Base-by-base conservation (phyloP, 2,329 filamentous ascomycete species). In the Tolypocladium capitatum region DNA sequence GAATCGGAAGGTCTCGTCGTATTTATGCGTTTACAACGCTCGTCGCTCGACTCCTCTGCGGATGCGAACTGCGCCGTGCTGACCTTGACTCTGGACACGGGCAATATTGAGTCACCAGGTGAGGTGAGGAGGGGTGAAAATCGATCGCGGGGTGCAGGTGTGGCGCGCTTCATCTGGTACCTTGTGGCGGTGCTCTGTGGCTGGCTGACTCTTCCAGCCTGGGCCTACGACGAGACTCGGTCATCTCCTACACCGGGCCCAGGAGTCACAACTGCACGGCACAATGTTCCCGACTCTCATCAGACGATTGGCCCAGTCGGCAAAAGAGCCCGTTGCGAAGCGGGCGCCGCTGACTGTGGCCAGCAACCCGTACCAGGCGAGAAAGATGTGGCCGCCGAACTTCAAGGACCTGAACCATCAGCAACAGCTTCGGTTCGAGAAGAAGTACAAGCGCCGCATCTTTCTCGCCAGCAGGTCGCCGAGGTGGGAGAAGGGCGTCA, bases 341-440 rank as follows among this genome's bases (percentile, higher is more conserved):
- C 52, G 53, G 41, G 46, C 56, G 42, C 58, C 62, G 24, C 49
- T 64, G 36, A 61, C 52, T 48, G 65, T 72, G 51, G 68, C 73
- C 53, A 72, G 64, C 51, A 81, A 79, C 59, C 75, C 75, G 5
- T 82, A 78, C 67, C 76, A 71, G 58, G 76, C 80, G 44, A 83
- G 85, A 65, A 85, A 83, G 60, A 69, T 78, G 53, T 91, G 86
- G 86, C 86, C 86, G 49, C 86, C 86, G 13, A 81, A 89, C 64
- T 85, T 91, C 64, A 68, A 73, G 52, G 76, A 78, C 60, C 74
- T 91, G 50, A 79, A 79, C 34, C 68, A 73, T 43, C 84, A 84
- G 63, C 80, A 89, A 59, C 82, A 90, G 64, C 84, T 90, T 61
- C 75, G 80, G 40, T 82, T 88, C 56, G 86, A 91, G 70, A 81